Base-by-base conservation (phyloP, 257 asterid species). In the Capsicum chinense region DNA sequence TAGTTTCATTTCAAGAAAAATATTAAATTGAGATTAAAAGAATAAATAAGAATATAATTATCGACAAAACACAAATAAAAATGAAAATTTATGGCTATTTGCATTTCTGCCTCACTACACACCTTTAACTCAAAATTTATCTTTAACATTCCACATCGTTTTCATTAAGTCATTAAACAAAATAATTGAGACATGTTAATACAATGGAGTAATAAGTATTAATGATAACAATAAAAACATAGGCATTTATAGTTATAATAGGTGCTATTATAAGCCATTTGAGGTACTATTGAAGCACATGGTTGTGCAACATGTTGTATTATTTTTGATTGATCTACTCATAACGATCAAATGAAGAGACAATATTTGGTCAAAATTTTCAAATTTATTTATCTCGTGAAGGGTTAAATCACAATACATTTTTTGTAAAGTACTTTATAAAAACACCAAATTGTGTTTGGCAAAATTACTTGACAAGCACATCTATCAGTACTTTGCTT, bases 221-320 rank as follows among this genome's bases (percentile, higher is more conserved):
- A 52, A 76, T 76, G 63, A 26, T 35, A 33, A 8, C 12, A 54
- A 39, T 12, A 68, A 5, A 68, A 78, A 26, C 9, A 78, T 52
- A 54, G 26, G 64, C 21, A 52, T 54, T 78, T 5, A 26, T 5
- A 64, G 47, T 9, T 12, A 39, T 39, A 54, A 54, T 78, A 26
- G 48, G 64, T 14, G 15, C 81, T 13, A 76, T 52, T 13, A 76
- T 76, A 3, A 1, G 14, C 4, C 59, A 4, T 52, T 21, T 52
- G 63, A 52, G 44, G 80, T 4, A 52, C 64, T 78, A 33, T 78
- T 52, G 64, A 54, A 13, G 63, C 64, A 78, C 82, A 54, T 78
- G 64, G 64, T 54, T 14, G 63, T 76, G 59, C 63, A 76, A 26
- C 64, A 76, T 78, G 82, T 54, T 78, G 82, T 54, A 54, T 74